A percentile compares a stretch with the other conserved stretches of the same genome.
Conservation (phyloP, 164 flowering plant species). For the Piper betle region DNA sequence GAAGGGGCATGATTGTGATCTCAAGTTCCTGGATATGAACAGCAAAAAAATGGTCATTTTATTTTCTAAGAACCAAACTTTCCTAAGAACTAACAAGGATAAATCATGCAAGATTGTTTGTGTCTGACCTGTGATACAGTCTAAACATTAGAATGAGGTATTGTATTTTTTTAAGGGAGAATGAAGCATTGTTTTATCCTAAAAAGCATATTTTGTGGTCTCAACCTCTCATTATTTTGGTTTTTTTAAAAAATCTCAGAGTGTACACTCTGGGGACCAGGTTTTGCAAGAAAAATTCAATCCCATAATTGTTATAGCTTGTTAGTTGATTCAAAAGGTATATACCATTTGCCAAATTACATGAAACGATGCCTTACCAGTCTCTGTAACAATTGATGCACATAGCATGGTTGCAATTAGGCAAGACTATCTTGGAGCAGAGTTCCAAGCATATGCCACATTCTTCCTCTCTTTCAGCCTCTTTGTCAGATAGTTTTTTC, state of each 20-base stretch:
- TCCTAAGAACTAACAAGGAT: not conserved
- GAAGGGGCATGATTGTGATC: conserved; percentile 92
- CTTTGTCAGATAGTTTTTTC: conserved; percentile 21
- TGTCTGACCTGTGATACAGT: no score
- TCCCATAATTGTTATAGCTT: not conserved
- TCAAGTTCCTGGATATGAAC: conserved; percentile 50
- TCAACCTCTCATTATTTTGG: not conserved
- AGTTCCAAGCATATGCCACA: conserved; percentile 83
- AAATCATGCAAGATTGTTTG: no score
- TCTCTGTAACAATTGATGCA: conserved; percentile 88
- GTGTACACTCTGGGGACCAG: not conserved
- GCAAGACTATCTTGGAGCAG: conserved; percentile 80
- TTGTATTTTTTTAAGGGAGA: no score
- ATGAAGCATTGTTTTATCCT: no score
- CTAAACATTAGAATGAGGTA: no score
- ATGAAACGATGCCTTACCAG: conserved; percentile 35
- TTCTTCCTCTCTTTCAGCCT: conserved; percentile 73
- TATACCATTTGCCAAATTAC: not conserved
- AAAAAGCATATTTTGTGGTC: not conserved
- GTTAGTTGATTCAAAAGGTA: not conserved
- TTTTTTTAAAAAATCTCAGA: not conserved
- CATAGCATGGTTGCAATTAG: conserved; percentile 86
- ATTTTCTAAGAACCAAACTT: not conserved
- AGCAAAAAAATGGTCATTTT: not conserved
- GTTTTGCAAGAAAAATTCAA: not conserved